Percentiles rank a stretch among this genome's conserved stretches.
phyloP scores from a whole-genome alignment of 1,139 yeast species.

The Blastobotrys elegans region DNA sequence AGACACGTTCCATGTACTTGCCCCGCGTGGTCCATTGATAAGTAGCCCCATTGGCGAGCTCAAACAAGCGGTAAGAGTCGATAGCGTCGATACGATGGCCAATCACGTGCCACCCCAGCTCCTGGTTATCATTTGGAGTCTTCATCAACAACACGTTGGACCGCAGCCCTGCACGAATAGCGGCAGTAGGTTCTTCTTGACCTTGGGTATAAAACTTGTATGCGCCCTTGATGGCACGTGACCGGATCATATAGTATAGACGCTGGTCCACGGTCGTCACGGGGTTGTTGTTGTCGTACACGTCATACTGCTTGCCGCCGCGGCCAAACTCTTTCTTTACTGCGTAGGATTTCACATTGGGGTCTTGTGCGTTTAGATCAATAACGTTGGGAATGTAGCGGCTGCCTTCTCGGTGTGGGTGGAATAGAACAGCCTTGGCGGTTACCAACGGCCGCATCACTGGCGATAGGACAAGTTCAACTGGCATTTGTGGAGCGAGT shows the following conservation, averaged over 20 bases:
- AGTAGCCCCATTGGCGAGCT: slow-evolving; percentile 51
- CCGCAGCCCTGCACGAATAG: slow-evolving; percentile 54
- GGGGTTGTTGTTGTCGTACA: slow-evolving; percentile 43
- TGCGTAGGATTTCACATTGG: slow-evolving; percentile 39
- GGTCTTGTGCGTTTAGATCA: slow-evolving; percentile 37
- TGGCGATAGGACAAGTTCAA: slow-evolving; percentile 54
- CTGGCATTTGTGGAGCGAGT: too few species aligned
- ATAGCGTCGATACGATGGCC: slow-evolving; percentile 58
- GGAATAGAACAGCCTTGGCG: slow-evolving; percentile 50
- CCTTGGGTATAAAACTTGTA: slow-evolving; percentile 52
- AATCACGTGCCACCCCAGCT: slow-evolving; percentile 60
- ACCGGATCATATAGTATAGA: slow-evolving; percentile 50
- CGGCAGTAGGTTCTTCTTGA: slow-evolving; percentile 53
- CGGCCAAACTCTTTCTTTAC: slow-evolving; percentile 53
- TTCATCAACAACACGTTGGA: slow-evolving; percentile 52
- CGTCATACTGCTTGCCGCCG: slow-evolving; percentile 53
- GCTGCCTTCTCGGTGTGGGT: slow-evolving; percentile 54
- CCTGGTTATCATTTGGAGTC: slow-evolving; percentile 45
- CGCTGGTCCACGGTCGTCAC: slow-evolving; percentile 32
- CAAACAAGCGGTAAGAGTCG: slow-evolving; percentile 55
- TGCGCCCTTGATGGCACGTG: slow-evolving; percentile 61
- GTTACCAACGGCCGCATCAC: slow-evolving; percentile 54
- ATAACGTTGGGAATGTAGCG: slow-evolving; percentile 51
- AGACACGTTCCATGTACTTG: slow-evolving; percentile 51
- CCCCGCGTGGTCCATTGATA: slow-evolving; percentile 65